These are phyloP conservation scores for Caryopteris hybrid DNA, from an alignment of 305 asterid genomes.

Conservation along the genomic window DNA sequence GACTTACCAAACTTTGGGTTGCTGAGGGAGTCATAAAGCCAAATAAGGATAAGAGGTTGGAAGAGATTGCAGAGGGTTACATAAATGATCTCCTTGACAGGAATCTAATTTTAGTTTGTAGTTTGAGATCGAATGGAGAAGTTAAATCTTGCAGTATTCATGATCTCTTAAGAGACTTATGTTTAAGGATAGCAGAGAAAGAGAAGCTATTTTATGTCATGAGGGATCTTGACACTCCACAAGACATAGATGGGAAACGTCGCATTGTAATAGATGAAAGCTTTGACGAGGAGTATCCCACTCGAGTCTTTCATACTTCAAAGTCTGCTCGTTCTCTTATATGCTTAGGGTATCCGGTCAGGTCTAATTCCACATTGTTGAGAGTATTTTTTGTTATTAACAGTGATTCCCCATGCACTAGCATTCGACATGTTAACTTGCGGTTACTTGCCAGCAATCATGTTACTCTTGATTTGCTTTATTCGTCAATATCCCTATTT, in stretches of 20 bases:
- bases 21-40: constrained; percentile 10
- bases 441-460: neutral
- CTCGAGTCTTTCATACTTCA: neutral
- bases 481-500: neutral
- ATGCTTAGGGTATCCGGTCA: neutral
- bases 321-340: neutral
- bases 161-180: neutral
- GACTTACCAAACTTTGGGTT: neutral
- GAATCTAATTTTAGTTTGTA: neutral
- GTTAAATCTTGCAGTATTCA: neutral
- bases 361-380: neutral
- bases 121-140: neutral
- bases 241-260: neutral
- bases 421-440: neutral
- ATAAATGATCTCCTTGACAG: constrained; percentile 2
- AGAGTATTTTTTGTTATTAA: neutral
- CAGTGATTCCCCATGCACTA: neutral
- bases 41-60: neutral
- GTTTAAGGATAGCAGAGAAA: neutral
- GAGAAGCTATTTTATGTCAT: neutral
- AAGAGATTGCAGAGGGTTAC: constrained; percentile 9
- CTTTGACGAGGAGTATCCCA: neutral
- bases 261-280: neutral
- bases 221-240: neutral
- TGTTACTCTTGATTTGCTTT: neutral